Percentiles rank a stretch among this genome's conserved stretches.
Conservation (phyloP, 257 asterid species). For the Striga asiatica region DNA sequence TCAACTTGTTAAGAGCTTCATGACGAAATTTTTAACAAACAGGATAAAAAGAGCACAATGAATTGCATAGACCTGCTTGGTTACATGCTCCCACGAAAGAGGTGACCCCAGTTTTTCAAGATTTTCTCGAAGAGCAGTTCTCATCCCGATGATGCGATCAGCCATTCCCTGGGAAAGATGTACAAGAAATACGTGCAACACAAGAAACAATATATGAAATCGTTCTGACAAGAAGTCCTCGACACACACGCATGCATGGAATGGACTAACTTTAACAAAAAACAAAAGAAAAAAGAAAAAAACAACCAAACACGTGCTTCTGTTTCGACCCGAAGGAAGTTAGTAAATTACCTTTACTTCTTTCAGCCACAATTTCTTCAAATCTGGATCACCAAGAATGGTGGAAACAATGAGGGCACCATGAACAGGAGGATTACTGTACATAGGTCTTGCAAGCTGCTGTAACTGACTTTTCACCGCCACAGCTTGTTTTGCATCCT, state of each 20-base stretch:
- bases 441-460: conserved; percentile 98
- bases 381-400: conserved; percentile 71
- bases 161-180: conserved; percentile 76
- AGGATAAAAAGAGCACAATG: too few relatives aligned
- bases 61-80: conserved; percentile 62
- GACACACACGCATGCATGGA: background rate
- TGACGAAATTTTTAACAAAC: too few relatives aligned
- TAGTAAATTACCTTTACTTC: conserved; percentile 74
- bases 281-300: too few relatives aligned
- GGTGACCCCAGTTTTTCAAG: conserved; percentile 87
- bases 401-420: conserved; percentile 81
- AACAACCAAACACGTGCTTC: background rate
- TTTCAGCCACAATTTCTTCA: conserved; percentile 78
- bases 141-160: conserved; percentile 89
- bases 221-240: background rate
- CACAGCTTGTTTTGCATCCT: conserved; percentile 83
- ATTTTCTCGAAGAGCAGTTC: conserved; percentile 63
- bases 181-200: background rate
- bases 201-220: background rate
- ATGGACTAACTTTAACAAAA: too few relatives aligned
- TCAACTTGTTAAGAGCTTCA: too few relatives aligned
- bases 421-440: conserved; percentile 94
- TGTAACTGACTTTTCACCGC: conserved; percentile 96
- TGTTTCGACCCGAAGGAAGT: conserved; percentile 1
- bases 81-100: conserved; percentile 88